These are phyloP conservation scores for Luffa aegyptiaca DNA, from an alignment of 306 rosid species.

Conservation along the genomic window DNA sequence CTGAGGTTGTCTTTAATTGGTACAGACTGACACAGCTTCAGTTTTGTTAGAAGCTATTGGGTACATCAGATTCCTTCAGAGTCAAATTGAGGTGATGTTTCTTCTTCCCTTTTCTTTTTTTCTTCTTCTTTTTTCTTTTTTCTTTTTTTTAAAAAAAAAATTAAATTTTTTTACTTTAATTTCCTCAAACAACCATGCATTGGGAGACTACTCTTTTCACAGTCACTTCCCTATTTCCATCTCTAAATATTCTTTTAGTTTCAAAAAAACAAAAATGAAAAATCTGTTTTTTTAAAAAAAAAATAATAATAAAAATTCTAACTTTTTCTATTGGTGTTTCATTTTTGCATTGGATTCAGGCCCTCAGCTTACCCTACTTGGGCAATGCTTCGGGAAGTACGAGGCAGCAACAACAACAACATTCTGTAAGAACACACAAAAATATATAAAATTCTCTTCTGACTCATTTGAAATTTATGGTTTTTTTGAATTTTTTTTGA, in stretches of 20 bases:
- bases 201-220: neutral
- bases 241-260: slow-evolving; percentile 2
- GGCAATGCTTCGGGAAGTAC: slow-evolving; percentile 52
- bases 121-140: neutral
- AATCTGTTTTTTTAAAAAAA: too few species aligned
- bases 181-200: slow-evolving; percentile 30
- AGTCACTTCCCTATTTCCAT: slow-evolving; percentile 9
- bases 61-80: slow-evolving; percentile 99
- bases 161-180: neutral
- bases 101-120: slow-evolving; percentile 14
- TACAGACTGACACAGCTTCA: slow-evolving; percentile 99
- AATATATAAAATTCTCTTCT: neutral
- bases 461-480: slow-evolving; percentile 26
- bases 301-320: neutral
- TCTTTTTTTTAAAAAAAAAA: neutral
- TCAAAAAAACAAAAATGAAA: neutral
- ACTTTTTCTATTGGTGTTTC: neutral
- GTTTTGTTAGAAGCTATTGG: slow-evolving; percentile 99
- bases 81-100: slow-evolving; percentile 90
- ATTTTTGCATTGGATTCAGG: slow-evolving; percentile 42
- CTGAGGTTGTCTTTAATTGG: slow-evolving; percentile 26
- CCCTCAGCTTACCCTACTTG: slow-evolving; percentile 90
- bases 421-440: slow-evolving; percentile 41
- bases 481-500: slow-evolving; percentile 6
- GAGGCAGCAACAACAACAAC: slow-evolving; percentile 56